Percentiles rank a stretch among this genome's conserved stretches.
phyloP scores from a whole-genome alignment of 805 yeast genomes.

The Candida succiphila region DNA sequence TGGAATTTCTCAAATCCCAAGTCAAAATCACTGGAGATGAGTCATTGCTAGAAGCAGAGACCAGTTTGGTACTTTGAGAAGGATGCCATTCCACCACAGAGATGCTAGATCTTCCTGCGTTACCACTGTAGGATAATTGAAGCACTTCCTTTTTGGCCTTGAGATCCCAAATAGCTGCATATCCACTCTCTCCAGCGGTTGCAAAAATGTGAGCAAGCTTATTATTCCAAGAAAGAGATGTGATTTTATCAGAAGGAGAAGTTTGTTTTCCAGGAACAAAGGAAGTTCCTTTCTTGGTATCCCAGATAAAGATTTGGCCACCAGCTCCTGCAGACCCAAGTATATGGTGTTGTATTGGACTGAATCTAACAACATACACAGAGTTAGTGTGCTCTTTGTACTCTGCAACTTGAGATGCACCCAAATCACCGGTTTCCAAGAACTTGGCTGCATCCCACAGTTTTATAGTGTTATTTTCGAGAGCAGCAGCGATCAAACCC shows the following conservation, averaged over 20 bases:
- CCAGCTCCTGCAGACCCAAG: constrained; percentile 83
- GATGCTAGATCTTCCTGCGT: constrained; percentile 52
- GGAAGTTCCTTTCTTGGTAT: constrained; percentile 50
- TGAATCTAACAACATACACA: constrained; percentile 68
- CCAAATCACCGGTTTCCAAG: constrained; percentile 30
- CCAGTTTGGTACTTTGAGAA: constrained; percentile 68
- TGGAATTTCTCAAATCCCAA: constrained; percentile 93
- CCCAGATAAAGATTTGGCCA: constrained; percentile 90
- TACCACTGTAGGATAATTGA: constrained; percentile 64
- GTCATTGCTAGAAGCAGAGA: constrained; percentile 83
- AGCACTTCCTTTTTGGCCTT: constrained; percentile 81
- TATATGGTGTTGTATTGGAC: constrained; percentile 58
- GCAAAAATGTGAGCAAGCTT: constrained; percentile 81
- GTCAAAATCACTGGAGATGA: constrained; percentile 68
- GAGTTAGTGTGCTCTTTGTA: constrained; percentile 57
- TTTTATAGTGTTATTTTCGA: constrained; percentile 73
- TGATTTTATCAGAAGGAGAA: constrained; percentile 73
- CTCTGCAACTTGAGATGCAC: constrained; percentile 38
- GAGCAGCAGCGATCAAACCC: constrained; percentile 75
- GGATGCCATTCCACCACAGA: constrained; percentile 96
- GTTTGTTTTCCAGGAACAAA: constrained; percentile 67
- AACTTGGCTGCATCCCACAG: constrained; percentile 60
- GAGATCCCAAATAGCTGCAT: constrained; percentile 90
- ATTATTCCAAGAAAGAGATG: constrained; percentile 84
- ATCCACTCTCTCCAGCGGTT: constrained; percentile 75